Conservation (phyloP, 768 basidiomycete genomes). For the Leccinum subgranulosum region DNA sequence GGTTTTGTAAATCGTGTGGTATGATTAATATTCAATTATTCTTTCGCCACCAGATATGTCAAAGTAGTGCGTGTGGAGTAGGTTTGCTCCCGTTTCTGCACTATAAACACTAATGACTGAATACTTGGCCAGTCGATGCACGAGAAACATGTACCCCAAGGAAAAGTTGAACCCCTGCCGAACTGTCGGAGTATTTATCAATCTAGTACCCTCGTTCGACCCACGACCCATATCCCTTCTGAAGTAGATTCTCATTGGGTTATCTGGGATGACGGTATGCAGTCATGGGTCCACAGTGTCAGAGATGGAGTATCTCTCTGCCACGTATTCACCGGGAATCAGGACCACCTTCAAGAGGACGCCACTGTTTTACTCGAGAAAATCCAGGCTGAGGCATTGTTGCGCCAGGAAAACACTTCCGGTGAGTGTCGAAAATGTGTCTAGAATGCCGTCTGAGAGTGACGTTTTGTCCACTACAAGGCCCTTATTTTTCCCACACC, state of each 20-base stretch:
- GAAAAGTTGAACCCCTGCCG: conserved; percentile 19
- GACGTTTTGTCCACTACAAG: conserved; percentile 11
- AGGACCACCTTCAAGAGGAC: conserved; percentile 35
- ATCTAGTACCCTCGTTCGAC: conserved; percentile 13
- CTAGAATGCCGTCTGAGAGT: neutral
- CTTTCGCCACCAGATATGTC: conserved; percentile 48
- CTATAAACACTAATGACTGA: conserved; percentile 7
- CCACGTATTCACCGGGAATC: conserved; percentile 52
- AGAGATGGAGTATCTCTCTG: conserved; percentile 27
- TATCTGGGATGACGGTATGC: conserved; percentile 33
- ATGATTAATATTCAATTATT: conserved; percentile 44
- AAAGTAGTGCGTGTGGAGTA: conserved; percentile 40
- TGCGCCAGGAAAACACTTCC: conserved; percentile 17
- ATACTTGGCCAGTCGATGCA: conserved; percentile 7
- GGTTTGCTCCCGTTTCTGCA: conserved; percentile 1
- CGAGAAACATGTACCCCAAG: conserved; percentile 3
- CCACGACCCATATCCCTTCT: conserved; percentile 17
- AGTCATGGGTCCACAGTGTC: conserved; percentile 23
- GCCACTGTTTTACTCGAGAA: conserved; percentile 36
- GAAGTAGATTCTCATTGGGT: conserved; percentile 7
- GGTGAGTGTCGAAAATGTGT: conserved; percentile 16
- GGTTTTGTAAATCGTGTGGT: conserved; percentile 48
- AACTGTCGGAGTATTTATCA: conserved; percentile 22
- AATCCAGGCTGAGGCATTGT: conserved; percentile 36
- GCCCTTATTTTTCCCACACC: conserved; percentile 28